Evolutionary conservation across 768 basidiomycete species (phyloP).

Genomic region (Fibroporia radiculosa): DNA sequence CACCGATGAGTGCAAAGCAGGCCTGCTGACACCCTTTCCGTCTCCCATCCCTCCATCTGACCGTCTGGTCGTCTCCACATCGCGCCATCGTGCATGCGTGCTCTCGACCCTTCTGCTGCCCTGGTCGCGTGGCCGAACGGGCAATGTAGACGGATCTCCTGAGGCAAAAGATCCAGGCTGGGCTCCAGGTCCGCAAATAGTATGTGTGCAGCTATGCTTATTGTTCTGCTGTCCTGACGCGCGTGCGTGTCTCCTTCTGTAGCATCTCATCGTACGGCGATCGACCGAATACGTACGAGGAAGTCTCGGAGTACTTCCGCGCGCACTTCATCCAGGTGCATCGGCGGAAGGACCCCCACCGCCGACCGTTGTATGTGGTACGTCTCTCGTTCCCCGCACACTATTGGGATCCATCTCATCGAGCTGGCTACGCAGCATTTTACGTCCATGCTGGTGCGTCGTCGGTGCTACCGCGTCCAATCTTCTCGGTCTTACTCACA

Average conservation of each 20-base stretch:
- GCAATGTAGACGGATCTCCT: conserved; percentile 56
- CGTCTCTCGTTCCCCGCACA: conserved; percentile 5
- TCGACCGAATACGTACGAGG: conserved; percentile 74
- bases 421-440: conserved; percentile 19
- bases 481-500: background rate
- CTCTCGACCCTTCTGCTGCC: too few species aligned
- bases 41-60: background rate
- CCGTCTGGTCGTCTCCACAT: background rate
- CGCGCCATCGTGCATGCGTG: background rate
- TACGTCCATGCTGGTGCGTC: conserved; percentile 23
- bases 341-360: conserved; percentile 69
- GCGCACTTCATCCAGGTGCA: conserved; percentile 83
- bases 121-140: background rate
- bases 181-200: conserved; percentile 69
- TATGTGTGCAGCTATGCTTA: conserved; percentile 31
- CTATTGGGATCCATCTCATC: background rate
- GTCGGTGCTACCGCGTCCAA: background rate
- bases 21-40: background rate
- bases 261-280: conserved; percentile 81
- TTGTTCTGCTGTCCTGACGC: background rate
- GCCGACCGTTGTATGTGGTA: conserved; percentile 59
- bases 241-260: background rate
- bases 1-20: conserved; percentile 4
- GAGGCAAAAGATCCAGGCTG: conserved; percentile 60
- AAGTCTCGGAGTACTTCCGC: conserved; percentile 80